A percentile compares a stretch with the other conserved stretches of the same genome.
phyloP scores from a whole-genome alignment of 768 basidiomycete genomes.

The Neoboletus brunneissimus region DNA sequence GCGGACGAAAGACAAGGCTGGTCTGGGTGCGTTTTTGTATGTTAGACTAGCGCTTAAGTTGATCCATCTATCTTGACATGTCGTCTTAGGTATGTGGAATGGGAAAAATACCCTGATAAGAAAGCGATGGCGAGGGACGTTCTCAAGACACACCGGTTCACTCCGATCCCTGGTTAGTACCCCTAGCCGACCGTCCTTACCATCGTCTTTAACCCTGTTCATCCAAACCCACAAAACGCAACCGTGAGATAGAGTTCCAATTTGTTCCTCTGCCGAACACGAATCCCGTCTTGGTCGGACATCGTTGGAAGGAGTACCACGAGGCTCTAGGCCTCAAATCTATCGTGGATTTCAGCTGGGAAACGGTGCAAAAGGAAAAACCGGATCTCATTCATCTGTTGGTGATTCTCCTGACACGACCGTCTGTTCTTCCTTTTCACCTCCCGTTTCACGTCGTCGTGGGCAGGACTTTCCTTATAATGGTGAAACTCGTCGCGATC shows the following conservation, averaged over 20 bases:
- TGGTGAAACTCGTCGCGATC: slow-evolving; percentile 46
- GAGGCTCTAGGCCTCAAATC: slow-evolving; percentile 44
- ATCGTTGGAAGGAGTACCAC: slow-evolving; percentile 55
- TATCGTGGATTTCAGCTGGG: slow-evolving; percentile 52
- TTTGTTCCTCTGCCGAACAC: slow-evolving; percentile 46
- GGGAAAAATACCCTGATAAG: slow-evolving; percentile 15
- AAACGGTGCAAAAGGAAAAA: slow-evolving; percentile 50
- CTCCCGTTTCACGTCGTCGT: neutral
- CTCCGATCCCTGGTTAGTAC: slow-evolving; percentile 10
- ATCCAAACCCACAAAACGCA: neutral
- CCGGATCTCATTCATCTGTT: slow-evolving; percentile 48
- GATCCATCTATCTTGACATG: neutral
- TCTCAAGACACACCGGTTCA: slow-evolving; percentile 12
- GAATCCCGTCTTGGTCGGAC: slow-evolving; percentile 48
- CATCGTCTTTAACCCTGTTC: neutral
- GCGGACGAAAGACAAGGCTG: slow-evolving; percentile 16
- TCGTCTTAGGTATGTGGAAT: slow-evolving; percentile 12
- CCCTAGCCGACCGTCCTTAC: neutral
- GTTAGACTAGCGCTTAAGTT: no score
- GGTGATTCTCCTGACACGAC: neutral
- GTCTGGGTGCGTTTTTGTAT: slow-evolving; percentile 6
- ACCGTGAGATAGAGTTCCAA: slow-evolving; percentile 41
- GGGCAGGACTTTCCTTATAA: slow-evolving; percentile 51
- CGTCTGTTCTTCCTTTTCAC: neutral
- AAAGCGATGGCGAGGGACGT: slow-evolving; percentile 9